Percentiles rank a stretch among this genome's conserved stretches.
Conservation (phyloP, 345 rosid genomes). For the Brassica cretica region DNA sequence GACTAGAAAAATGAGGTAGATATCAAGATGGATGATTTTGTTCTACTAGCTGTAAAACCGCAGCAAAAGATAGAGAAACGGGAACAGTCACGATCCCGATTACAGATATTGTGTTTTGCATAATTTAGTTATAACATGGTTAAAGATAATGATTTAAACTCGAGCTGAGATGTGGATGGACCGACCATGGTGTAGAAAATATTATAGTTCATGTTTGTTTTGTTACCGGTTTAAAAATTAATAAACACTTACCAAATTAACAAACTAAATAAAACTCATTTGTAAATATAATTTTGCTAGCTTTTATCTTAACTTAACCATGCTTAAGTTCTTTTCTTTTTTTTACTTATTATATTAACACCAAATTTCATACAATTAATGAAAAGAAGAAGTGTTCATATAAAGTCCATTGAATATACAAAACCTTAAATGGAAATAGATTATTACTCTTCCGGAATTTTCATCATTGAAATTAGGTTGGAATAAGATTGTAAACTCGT, state of each 20-base stretch:
- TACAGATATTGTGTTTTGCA: conserved; percentile 12
- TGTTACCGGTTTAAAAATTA: not conserved
- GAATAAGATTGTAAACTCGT: not conserved
- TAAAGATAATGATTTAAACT: conserved; percentile 21
- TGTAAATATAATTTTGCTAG: not conserved
- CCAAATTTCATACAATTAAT: not conserved
- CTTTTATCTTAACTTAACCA: not conserved
- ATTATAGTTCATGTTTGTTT: conserved; percentile 1
- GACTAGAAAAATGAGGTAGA: conserved; percentile 24
- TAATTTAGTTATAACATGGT: conserved; percentile 7
- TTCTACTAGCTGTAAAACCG: conserved; percentile 38
- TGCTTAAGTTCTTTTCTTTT: not conserved
- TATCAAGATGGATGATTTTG: conserved; percentile 32
- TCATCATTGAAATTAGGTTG: not conserved
- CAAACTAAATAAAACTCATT: not conserved
- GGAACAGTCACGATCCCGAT: conserved; percentile 28
- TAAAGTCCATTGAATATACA: not conserved
- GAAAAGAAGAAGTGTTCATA: not conserved
- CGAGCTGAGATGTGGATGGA: conserved; percentile 18
- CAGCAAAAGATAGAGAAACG: conserved; percentile 19
- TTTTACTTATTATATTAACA: not conserved
- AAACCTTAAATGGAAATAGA: not conserved
- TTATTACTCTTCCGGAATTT: not conserved
- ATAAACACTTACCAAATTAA: not conserved
- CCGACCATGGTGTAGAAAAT: conserved; percentile 10